Percentiles rank a stretch among this genome's conserved stretches.
phyloP scores from a whole-genome alignment of 1,284 basidiomycete species.

The Cryptococcus wingfieldii region DNA sequence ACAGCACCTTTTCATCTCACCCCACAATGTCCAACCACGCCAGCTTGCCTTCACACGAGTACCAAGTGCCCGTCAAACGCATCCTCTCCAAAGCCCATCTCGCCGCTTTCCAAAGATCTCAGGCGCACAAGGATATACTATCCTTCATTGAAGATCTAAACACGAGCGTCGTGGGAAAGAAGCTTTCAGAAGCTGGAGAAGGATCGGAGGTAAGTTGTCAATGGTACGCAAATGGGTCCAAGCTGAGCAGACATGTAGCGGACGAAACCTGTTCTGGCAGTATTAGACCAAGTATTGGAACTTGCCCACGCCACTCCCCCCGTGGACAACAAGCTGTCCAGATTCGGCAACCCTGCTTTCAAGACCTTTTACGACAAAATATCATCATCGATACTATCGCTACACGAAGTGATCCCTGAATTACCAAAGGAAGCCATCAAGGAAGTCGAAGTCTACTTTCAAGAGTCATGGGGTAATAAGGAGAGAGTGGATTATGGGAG shows the following conservation, averaged over 20 bases:
- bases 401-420: constrained; percentile 58
- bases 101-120: constrained; percentile 71
- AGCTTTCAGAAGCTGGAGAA: constrained; percentile 63
- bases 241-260: constrained; percentile 53
- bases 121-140: constrained; percentile 67
- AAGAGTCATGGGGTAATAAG: constrained; percentile 85
- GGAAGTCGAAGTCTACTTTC: constrained; percentile 76
- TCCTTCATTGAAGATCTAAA: constrained; percentile 75
- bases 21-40: neutral
- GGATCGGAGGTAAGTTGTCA: constrained; percentile 55
- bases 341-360: constrained; percentile 98
- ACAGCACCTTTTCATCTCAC: neutral
- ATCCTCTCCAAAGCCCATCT: constrained; percentile 79
- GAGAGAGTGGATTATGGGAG: constrained; percentile 96
- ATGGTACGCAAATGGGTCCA: neutral
- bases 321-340: constrained; percentile 81
- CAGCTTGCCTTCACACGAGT: constrained; percentile 15
- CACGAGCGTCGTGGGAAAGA: constrained; percentile 67
- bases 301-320: constrained; percentile 71
- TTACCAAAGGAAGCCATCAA: constrained; percentile 58
- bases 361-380: constrained; percentile 83
- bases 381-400: constrained; percentile 48
- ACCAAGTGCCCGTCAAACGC: constrained; percentile 56
- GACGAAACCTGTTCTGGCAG: constrained; percentile 58
- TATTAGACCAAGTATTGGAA: constrained; percentile 66